phyloP scores from a whole-genome alignment of 129 eudicot species.

The Apium graveolens region DNA sequence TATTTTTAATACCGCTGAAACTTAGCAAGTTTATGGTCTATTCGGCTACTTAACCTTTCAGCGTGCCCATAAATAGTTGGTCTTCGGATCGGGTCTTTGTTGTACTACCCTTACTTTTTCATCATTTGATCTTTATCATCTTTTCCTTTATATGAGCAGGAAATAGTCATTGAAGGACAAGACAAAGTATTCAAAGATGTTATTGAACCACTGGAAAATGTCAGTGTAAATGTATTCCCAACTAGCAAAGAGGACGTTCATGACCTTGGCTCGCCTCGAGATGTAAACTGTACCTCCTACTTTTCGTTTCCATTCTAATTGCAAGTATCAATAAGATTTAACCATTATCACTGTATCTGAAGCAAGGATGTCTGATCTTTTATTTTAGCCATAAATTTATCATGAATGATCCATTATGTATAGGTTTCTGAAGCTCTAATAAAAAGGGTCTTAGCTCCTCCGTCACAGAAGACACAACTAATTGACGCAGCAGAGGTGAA shows the following conservation, averaged over 20 bases:
- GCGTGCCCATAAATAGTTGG: not conserved
- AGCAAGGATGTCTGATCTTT: constrained; percentile 1
- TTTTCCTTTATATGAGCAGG: constrained; percentile 38
- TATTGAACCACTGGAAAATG: constrained; percentile 92
- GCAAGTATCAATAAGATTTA: not conserved
- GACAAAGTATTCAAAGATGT: constrained; percentile 96
- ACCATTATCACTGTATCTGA: not conserved
- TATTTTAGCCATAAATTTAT: not conserved
- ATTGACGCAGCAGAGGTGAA: constrained; percentile 73
- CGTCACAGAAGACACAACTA: constrained; percentile 78
- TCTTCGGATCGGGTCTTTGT: not conserved
- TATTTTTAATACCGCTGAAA: not conserved
- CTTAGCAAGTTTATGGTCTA: not conserved
- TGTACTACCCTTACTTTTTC: not conserved
- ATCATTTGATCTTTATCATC: not conserved
- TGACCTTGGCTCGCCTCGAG: constrained; percentile 88
- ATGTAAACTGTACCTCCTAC: constrained; percentile 31
- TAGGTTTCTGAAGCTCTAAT: constrained; percentile 89
- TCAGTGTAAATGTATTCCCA: constrained; percentile 70
- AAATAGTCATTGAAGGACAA: constrained; percentile 76
- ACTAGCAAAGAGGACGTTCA: constrained; percentile 66
- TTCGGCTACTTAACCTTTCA: constrained; percentile 1
- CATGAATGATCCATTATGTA: not conserved
- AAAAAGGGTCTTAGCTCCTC: constrained; percentile 80
- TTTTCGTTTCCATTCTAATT: not conserved